Evolutionary conservation across 768 basidiomycete genomes (phyloP), one percentile per base, ranked within the genome.

Genomic region (Polyporus arcularius): DNA sequence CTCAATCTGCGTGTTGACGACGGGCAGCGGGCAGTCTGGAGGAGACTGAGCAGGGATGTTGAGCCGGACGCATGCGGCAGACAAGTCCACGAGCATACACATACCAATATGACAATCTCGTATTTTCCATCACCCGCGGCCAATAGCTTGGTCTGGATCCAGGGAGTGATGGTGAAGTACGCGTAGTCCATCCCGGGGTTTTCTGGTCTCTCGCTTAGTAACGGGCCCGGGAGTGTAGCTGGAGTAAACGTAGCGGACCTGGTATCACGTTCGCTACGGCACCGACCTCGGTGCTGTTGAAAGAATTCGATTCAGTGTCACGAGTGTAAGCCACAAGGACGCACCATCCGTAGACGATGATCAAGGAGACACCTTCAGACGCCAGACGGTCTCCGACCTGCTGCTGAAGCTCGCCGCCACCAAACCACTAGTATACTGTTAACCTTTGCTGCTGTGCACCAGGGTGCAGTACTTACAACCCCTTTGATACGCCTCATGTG

Each of bases 1-100:
- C 21, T 75, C 69, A 1, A 74, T 58, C 26, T 66, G 55, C 4
- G 53, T 45, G 47, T 60, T 60, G 3, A 30, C 16, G 0, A 40
- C 53, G 4, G 59, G 38, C 15, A 60, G 53, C 21, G 53, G 53
- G 18, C 43, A 41, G 3, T 55, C 47, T 2, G 59, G 39, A 10
- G 38, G 15, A n/a, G 2, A 38, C 50, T 7, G n/a, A 16, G 54
- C 30, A 53, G n/a, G 21, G 30, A n/a, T 1, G 6, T n/a, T 11
- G 9, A 35, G 31, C 12, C 38, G 38, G 9, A 30, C 32, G 4
- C 21, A 15, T 12, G 18, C 10, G 2, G n/a, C 15, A 30, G 21
- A 26, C 21, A 26, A 26, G 21, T 26, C 35, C 35, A 31, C 41
- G n/a, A n/a, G 14, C 8, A 12, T 18, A 18, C 16, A 30, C 54